Evolutionary conservation across 2,329 filamentous ascomycete species (phyloP).

Genomic region (Plectosphaerella sp.): DNA sequence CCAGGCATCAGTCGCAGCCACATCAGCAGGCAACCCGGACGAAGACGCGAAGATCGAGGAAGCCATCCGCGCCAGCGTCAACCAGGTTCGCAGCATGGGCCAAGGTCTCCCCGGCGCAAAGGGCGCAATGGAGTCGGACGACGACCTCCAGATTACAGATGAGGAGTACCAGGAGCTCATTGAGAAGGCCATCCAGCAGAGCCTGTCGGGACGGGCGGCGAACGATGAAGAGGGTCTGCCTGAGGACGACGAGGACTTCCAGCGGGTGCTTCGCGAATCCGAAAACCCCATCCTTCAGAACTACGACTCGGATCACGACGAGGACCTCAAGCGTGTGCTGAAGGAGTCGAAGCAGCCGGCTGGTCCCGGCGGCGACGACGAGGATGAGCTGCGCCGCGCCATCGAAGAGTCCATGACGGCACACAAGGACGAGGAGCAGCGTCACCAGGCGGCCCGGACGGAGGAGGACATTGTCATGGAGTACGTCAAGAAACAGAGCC

Average conservation of each 20-base stretch:
- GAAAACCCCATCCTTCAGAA: constrained; percentile 11
- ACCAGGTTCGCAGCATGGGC: constrained; percentile 38
- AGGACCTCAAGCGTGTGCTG: constrained; percentile 32
- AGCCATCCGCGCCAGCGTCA: constrained; percentile 69
- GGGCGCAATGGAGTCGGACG: constrained; percentile 24
- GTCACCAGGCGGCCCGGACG: constrained; percentile 37
- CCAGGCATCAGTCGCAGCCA: constrained; percentile 61
- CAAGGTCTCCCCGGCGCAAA: constrained; percentile 9
- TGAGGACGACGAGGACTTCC: constrained; percentile 31
- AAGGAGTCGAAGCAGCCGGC: constrained; percentile 30
- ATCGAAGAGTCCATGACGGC: constrained; percentile 42
- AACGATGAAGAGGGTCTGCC: background rate
- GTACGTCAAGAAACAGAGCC: constrained; percentile 72
- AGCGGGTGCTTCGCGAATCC: constrained; percentile 34
- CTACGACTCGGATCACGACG: constrained; percentile 24
- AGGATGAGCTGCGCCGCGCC: constrained; percentile 40
- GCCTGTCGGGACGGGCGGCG: constrained; percentile 29
- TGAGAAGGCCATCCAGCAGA: constrained; percentile 51
- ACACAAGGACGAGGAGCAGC: constrained; percentile 37
- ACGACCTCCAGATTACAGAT: constrained; percentile 45
- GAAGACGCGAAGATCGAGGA: constrained; percentile 70
- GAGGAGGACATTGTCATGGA: constrained; percentile 74
- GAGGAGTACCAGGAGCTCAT: constrained; percentile 54
- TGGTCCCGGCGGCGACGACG: constrained; percentile 23
- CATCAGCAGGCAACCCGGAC: constrained; percentile 62